Conservation (phyloP, 176 grass and related monocot genomes). For the Avena atlantica region DNA sequence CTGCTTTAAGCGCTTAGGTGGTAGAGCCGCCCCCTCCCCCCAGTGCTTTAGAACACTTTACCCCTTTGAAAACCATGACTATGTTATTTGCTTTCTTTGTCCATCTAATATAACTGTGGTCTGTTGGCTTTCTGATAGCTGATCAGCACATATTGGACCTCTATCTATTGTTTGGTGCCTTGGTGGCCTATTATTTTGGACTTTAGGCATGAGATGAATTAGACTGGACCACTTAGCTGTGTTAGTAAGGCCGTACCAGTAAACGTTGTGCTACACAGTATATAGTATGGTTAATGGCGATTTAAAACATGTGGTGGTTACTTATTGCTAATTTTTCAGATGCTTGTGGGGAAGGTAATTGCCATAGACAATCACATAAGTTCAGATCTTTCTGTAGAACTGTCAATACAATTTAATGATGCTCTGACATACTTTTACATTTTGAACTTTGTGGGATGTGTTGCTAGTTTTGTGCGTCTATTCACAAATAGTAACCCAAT, state of each 20-base stretch:
- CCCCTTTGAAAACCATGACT: too few relatives aligned
- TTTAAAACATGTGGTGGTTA: neutral
- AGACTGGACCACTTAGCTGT: neutral
- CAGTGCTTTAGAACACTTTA: too few relatives aligned
- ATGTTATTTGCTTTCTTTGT: constrained; percentile 19
- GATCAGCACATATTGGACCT: neutral
- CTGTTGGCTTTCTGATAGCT: neutral
- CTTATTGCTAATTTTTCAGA: neutral
- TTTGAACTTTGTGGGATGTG: neutral
- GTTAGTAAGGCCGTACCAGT: neutral
- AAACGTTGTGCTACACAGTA: neutral
- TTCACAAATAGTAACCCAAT: neutral
- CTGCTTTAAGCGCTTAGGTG: too few relatives aligned
- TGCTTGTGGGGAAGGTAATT: neutral
- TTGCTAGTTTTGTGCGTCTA: neutral
- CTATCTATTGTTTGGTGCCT: neutral
- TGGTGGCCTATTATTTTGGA: neutral
- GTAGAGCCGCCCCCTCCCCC: too few relatives aligned
- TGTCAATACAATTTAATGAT: neutral
- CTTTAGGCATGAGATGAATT: constrained; percentile 5
- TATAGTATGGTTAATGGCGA: neutral
- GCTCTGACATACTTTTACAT: constrained; percentile 29
- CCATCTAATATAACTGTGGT: neutral
- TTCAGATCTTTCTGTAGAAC: neutral
- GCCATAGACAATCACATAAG: neutral